Conservation (phyloP, 2,329 filamentous ascomycete species). For the Fusarium temperatum region DNA sequence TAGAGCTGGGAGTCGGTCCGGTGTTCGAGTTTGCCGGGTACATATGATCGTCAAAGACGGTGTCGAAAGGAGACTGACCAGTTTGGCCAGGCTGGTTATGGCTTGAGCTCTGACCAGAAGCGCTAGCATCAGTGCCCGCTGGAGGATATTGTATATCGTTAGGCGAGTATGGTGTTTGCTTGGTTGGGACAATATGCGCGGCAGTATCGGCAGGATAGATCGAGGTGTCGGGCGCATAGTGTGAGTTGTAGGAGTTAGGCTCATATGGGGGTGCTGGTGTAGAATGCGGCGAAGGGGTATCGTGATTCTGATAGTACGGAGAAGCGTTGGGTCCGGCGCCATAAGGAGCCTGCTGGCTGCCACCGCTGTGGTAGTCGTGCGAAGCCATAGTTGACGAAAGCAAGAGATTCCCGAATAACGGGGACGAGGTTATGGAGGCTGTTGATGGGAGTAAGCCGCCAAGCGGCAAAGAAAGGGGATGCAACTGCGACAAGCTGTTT, state of each 20-base stretch:
- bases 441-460: conserved; percentile 21
- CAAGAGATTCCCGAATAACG: conserved; percentile 8
- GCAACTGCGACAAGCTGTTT: conserved; percentile 20
- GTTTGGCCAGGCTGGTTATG: conserved; percentile 47
- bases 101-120: conserved; percentile 36
- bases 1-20: conserved; percentile 45
- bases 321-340: conserved; percentile 50
- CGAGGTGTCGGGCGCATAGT: conserved; percentile 34
- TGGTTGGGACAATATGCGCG: conserved; percentile 25
- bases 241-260: conserved; percentile 44
- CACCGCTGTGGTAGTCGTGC: conserved; percentile 70
- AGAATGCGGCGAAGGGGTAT: conserved; percentile 54
- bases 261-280: conserved; percentile 53
- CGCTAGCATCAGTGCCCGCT: conserved; percentile 38
- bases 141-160: conserved; percentile 34
- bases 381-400: conserved; percentile 60
- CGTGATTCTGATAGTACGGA: conserved; percentile 51
- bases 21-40: conserved; percentile 65
- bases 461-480: conserved; percentile 37
- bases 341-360: conserved; percentile 52
- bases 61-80: conserved; percentile 67
- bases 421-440: conserved; percentile 12
- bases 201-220: conserved; percentile 33
- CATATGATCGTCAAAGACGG: conserved; percentile 73
- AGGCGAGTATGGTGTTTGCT: conserved; percentile 36